A percentile compares a stretch with the other conserved stretches of the same genome.
Conservation (phyloP, 2,329 filamentous ascomycete genomes). For the Emergomyces orientalis region DNA sequence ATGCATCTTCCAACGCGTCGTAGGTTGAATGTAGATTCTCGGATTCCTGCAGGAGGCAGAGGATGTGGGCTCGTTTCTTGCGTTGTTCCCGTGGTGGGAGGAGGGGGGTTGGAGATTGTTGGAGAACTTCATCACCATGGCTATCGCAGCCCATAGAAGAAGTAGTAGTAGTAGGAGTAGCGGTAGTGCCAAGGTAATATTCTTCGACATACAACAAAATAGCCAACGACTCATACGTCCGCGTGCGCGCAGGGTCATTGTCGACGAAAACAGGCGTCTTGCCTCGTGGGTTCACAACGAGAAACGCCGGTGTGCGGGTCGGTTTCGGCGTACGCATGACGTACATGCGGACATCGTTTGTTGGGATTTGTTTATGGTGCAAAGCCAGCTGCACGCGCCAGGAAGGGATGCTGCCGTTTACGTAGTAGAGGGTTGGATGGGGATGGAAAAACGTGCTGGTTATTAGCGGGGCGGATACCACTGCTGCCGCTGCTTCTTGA, state of each 20-base stretch:
- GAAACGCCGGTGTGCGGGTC: slow-evolving; percentile 2
- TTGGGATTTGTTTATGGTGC: slow-evolving; percentile 2
- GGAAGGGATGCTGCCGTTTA: slow-evolving; percentile 8
- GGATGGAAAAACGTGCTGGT: background rate
- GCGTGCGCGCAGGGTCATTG: background rate
- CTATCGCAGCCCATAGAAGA: background rate
- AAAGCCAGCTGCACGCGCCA: slow-evolving; percentile 5
- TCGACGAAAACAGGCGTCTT: slow-evolving; percentile 8
- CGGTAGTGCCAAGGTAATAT: background rate
- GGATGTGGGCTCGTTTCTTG: background rate
- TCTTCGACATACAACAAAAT: slow-evolving; percentile 7
- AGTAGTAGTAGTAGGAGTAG: background rate
- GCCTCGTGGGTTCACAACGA: slow-evolving; percentile 5
- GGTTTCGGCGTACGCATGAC: slow-evolving; percentile 6
- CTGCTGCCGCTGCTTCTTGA: background rate
- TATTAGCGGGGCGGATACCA: background rate
- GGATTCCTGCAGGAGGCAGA: slow-evolving; percentile 6
- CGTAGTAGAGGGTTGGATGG: slow-evolving; percentile 6
- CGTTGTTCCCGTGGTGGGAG: background rate
- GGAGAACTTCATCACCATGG: background rate
- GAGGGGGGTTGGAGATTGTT: background rate
- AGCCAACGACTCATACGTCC: slow-evolving; percentile 4
- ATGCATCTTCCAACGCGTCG: slow-evolving; percentile 7
- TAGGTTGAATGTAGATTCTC: slow-evolving; percentile 5
- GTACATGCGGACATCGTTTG: background rate